Evolutionary conservation across 148 eudicot genomes (phyloP).

Genomic region (Cornus kousa): DNA sequence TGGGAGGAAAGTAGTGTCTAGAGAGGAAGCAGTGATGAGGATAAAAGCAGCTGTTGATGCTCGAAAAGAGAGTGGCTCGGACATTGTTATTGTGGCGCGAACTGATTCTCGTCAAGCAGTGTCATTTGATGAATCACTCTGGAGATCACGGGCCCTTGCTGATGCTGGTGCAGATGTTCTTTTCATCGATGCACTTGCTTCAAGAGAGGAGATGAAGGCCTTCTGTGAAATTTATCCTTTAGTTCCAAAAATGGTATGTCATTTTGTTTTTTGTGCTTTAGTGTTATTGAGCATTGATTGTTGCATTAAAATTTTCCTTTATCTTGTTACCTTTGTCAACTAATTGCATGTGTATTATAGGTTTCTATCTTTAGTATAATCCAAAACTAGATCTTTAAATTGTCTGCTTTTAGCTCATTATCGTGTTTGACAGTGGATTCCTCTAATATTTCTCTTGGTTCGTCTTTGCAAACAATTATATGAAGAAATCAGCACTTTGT

Average conservation of each 20-base stretch:
- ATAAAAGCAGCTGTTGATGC: constrained; percentile 97
- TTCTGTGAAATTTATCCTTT: constrained; percentile 63
- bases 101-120: constrained; percentile 97
- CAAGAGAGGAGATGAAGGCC: constrained; percentile 82
- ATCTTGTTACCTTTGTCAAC: background rate
- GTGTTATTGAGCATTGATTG: background rate
- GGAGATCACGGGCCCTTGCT: constrained; percentile 82
- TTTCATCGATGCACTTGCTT: constrained; percentile 84
- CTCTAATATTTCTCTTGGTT: too few species aligned
- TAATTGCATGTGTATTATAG: background rate
- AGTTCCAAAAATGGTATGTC: constrained; percentile 81
- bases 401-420: too few species aligned
- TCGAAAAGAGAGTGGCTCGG: constrained; percentile 78
- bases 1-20: constrained; percentile 87
- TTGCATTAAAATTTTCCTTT: background rate
- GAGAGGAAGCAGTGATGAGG: constrained; percentile 90
- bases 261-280: background rate
- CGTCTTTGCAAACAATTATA: too few species aligned
- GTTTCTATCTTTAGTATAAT: too few species aligned
- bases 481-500: too few species aligned
- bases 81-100: constrained; percentile 91
- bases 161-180: constrained; percentile 96
- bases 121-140: constrained; percentile 79
- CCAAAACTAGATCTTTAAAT: too few species aligned
- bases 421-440: too few species aligned